Evolutionary conservation across 1,139 yeast species (phyloP), one percentile per base, ranked within the genome.

Genomic region (Meyerozyma elateridarum): DNA sequence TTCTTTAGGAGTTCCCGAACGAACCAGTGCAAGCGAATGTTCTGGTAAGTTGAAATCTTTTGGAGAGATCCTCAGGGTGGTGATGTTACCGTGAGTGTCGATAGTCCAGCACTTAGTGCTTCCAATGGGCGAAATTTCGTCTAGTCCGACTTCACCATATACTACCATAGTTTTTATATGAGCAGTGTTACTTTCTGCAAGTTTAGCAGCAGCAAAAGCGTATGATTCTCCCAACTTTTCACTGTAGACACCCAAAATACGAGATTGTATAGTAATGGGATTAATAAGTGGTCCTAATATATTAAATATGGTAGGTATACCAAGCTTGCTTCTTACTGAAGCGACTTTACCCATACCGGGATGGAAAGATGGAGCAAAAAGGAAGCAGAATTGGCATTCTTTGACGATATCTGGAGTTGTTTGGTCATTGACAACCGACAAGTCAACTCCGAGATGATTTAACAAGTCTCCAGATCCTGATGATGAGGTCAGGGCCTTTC

Each of bases 391-490:
- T 19, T 70, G 59, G 9, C 80, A 66, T 18, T 66, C 48, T 19
- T 56, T 46, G 39, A 89, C 76, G 30, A 89, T 72, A 8, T 52
- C 52, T 1, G 91, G 85, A 1, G 88, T 80, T 1, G 85, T 76
- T n/a, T 54, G 41, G 18, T 74, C 66, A 40, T 74, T 80, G 20
- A 88, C 87, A 47, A 77, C 75, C 47, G 75, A 64, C 39, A 87
- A 64, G 41, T 87, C 85, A 13, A 88, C 81, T 0, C 96, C 97
- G 25, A 91, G 68, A 20, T 76, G 69, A 25, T 73, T 67, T 50
- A 91, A 70, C 40, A 91, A 64, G 54, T 91, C 98, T 2, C 96
- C 96, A 1, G 97, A 83, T 0, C 98, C 98, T 1, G 95, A 85
- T 2, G 84, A 59, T 0, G 96, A 85, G 0, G 97, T 88, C 0